Base-by-base conservation (phyloP, 352 stramenopile species). In the Phytophthora macrochlamydospora region DNA sequence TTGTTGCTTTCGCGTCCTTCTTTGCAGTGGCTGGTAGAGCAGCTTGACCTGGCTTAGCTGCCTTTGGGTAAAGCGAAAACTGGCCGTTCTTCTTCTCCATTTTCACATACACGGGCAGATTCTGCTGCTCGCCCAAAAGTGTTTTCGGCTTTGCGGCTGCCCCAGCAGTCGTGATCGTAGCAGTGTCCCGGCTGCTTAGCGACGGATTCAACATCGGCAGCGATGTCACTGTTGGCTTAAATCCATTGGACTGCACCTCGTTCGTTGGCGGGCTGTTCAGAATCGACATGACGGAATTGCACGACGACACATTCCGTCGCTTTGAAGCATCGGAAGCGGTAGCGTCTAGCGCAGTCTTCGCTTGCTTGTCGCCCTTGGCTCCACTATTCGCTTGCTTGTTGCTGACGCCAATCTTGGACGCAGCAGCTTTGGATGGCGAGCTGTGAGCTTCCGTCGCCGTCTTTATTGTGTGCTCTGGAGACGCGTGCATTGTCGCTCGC, bases 271-370 rank as follows among this genome's bases (percentile, higher is more conserved):
- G 78, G 49, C 79, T 91, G 64, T 93, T 93, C 42, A 93, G 66
- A 45, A 93, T 73, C 49, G 85, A 82, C 48, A 85, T 89, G n/a
- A 93, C 77, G 8, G 82, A 91, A 57, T 91, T 81, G 35, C 58
- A 68, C 43, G 73, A 78, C 30, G 71, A 88, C 31, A 70, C 48
- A 45, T 75, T 78, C 30, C 82, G 61, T 29, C 75, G 71, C 32
- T 73, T 75, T 2, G 59, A 48, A 2, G 56, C 48, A 12, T 74
- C 66, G 6, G 29, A 35, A 0, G 45, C 43, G 12, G 48, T 50
- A 24, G 30, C 48, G 24, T 46, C 40, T 7, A 58, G 8, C 28
- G 51, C 28, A 18, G 60, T 35, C 58, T 67, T 66, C 2, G 56
- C 38, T 33, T 54, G 42, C 28, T 67, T 69, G 2, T 64, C 57